phyloP scores from a whole-genome alignment of 441 rosid species.

The Adansonia grandidieri region DNA sequence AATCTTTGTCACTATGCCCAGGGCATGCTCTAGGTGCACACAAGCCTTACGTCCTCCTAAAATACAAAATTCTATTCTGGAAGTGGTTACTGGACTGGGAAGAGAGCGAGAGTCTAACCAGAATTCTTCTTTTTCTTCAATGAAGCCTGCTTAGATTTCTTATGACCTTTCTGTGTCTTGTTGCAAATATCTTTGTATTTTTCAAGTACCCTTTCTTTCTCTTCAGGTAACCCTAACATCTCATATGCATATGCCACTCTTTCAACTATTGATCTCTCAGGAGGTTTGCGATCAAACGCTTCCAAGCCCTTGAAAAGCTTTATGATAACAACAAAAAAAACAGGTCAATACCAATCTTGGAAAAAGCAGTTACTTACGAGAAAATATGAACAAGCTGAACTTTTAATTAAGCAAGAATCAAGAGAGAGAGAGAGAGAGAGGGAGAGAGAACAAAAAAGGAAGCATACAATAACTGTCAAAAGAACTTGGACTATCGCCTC shows the following conservation, averaged over 20 bases:
- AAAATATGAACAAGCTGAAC: background rate
- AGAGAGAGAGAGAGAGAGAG: background rate
- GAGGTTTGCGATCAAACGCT: constrained; percentile 80
- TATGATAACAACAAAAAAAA: constrained; percentile 24
- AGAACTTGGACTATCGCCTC: background rate
- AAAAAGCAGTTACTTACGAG: background rate
- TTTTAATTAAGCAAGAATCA: background rate
- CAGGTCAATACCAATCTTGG: constrained; percentile 21
- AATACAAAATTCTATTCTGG: too few species aligned
- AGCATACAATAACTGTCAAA: background rate
- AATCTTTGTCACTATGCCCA: constrained; percentile 22
- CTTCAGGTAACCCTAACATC: constrained; percentile 65
- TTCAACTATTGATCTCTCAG: constrained; percentile 68
- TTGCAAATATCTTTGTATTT: constrained; percentile 63
- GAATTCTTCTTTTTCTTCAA: constrained; percentile 49
- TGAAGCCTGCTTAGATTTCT: constrained; percentile 39
- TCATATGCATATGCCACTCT: constrained; percentile 87
- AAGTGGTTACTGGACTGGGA: too few species aligned
- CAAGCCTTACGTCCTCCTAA: too few species aligned
- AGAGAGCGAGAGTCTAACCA: constrained; percentile 36
- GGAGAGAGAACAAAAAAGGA: background rate
- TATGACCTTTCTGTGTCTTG: constrained; percentile 34
- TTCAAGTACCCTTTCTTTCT: constrained; percentile 60
- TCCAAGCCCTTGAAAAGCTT: constrained; percentile 88
- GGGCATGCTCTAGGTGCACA: too few species aligned